Conservation (phyloP, 2,329 filamentous ascomycete genomes). For the Colletotrichum neosansevieriae region DNA sequence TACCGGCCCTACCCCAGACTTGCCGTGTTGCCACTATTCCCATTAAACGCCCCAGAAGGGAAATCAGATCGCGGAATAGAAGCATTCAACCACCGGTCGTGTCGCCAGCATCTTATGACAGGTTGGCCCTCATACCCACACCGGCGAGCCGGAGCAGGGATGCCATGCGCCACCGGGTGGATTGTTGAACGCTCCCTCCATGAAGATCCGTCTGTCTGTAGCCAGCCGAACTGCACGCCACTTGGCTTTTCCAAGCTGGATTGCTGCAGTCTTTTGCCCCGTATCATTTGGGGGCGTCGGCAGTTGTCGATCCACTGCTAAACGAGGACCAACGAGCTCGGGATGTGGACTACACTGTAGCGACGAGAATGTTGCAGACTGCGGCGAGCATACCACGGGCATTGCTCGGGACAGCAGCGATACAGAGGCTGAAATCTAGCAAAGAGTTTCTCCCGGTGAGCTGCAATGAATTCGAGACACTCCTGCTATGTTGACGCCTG, state of each 20-base stretch:
- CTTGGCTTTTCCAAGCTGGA: constrained; percentile 4
- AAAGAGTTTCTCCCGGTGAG: neutral
- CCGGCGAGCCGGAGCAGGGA: constrained; percentile 25
- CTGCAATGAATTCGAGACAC: constrained; percentile 8
- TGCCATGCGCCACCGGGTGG: constrained; percentile 26
- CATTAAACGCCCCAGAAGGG: neutral
- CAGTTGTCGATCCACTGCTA: constrained; percentile 17
- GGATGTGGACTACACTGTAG: neutral
- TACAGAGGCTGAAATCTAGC: neutral
- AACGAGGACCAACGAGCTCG: neutral
- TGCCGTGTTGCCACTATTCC: neutral
- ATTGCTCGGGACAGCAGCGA: neutral
- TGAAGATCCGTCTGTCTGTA: constrained; percentile 16
- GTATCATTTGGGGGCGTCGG: constrained; percentile 2
- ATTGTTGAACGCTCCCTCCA: constrained; percentile 14
- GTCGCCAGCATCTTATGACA: constrained; percentile 7
- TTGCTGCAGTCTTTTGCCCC: constrained; percentile 1
- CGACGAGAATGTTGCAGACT: neutral
- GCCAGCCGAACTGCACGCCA: constrained; percentile 5
- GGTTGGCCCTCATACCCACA: constrained; percentile 4
- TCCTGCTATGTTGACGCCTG: neutral
- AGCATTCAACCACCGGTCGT: too few relatives aligned
- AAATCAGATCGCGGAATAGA: neutral
- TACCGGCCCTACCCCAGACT: constrained; percentile 17
- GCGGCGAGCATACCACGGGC: neutral